Conservation (phyloP, 768 basidiomycete species). For the Macrolepiota albuminosa region DNA sequence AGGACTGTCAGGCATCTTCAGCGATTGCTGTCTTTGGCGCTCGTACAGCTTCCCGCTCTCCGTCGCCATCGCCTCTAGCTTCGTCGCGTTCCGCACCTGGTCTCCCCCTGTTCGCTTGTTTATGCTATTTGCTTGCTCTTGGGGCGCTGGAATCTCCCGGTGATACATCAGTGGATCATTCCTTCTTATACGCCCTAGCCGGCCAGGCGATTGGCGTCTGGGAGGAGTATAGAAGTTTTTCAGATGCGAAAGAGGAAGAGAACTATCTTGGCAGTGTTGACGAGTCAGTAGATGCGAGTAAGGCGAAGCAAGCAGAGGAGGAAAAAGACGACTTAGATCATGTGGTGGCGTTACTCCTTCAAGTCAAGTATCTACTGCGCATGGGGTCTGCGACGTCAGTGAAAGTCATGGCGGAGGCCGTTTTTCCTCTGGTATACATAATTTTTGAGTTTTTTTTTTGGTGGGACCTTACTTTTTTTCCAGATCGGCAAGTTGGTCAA, state of each 20-base stretch:
- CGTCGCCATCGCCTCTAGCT: background rate
- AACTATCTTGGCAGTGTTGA: background rate
- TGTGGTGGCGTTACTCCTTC: slow-evolving; percentile 53
- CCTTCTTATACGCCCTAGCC: slow-evolving; percentile 31
- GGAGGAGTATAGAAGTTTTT: slow-evolving; percentile 22
- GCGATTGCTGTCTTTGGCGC: slow-evolving; percentile 11
- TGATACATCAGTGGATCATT: slow-evolving; percentile 13
- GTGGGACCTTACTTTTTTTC: background rate
- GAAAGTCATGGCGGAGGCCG: slow-evolving; percentile 12
- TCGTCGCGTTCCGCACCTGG: slow-evolving; percentile 5
- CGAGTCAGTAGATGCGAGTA: slow-evolving; percentile 1
- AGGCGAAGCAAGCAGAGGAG: slow-evolving; percentile 8
- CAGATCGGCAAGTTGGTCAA: slow-evolving; percentile 71
- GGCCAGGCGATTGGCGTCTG: slow-evolving; percentile 35
- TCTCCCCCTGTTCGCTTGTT: slow-evolving; percentile 53
- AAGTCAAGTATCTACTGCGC: slow-evolving; percentile 35
- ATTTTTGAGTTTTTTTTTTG: background rate
- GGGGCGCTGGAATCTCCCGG: slow-evolving; percentile 32
- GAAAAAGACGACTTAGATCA: slow-evolving; percentile 42
- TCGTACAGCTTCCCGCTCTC: background rate
- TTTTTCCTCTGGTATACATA: slow-evolving; percentile 39
- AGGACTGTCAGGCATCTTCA: slow-evolving; percentile 8
- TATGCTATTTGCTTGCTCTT: slow-evolving; percentile 55
- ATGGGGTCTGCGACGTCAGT: background rate
- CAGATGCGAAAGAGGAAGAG: slow-evolving; percentile 6